These are phyloP conservation scores for Endoconidiophora laricicola DNA, from an alignment of 2,329 filamentous ascomycete species.

Conservation along the genomic window DNA sequence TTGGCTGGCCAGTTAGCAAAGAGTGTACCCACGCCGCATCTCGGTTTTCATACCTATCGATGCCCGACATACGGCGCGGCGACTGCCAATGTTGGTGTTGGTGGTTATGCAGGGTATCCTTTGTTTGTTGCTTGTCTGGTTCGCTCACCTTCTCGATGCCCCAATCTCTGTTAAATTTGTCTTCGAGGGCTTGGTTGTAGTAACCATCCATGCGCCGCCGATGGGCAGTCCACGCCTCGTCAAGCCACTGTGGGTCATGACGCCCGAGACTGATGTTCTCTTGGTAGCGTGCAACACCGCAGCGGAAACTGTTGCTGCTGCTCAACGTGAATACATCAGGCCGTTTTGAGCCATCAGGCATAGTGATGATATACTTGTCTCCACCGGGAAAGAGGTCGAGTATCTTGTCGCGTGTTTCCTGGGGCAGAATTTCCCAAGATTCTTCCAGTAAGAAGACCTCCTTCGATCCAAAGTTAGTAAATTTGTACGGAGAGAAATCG, in stretches of 20 bases:
- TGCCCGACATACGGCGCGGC: neutral
- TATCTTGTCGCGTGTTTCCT: neutral
- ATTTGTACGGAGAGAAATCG: neutral
- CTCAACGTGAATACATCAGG: constrained; percentile 27
- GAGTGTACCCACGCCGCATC: constrained; percentile 1
- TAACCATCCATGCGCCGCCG: constrained; percentile 30
- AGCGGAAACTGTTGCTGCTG: constrained; percentile 31
- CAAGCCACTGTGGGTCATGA: constrained; percentile 37
- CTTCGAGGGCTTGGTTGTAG: constrained; percentile 31
- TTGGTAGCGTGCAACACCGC: constrained; percentile 29
- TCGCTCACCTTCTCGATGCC: constrained; percentile 12
- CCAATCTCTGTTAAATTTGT: constrained; percentile 33
- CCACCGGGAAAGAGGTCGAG: constrained; percentile 5
- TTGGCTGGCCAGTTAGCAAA: constrained; percentile 1
- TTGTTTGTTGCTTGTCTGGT: neutral
- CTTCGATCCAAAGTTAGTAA: neutral
- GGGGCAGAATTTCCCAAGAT: constrained; percentile 6
- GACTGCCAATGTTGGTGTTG: neutral
- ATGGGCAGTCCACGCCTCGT: constrained; percentile 34
- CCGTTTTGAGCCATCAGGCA: constrained; percentile 22
- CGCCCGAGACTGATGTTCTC: constrained; percentile 30
- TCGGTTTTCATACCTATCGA: neutral
- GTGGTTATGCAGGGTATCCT: neutral
- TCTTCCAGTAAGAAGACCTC: constrained; percentile 7
- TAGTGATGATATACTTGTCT: constrained; percentile 21